Percentiles rank a stretch among this genome's conserved stretches.
Evolutionary conservation across 176 grass and related monocot genomes (phyloP).

Genomic region (Bolboschoenus planiculmis): DNA sequence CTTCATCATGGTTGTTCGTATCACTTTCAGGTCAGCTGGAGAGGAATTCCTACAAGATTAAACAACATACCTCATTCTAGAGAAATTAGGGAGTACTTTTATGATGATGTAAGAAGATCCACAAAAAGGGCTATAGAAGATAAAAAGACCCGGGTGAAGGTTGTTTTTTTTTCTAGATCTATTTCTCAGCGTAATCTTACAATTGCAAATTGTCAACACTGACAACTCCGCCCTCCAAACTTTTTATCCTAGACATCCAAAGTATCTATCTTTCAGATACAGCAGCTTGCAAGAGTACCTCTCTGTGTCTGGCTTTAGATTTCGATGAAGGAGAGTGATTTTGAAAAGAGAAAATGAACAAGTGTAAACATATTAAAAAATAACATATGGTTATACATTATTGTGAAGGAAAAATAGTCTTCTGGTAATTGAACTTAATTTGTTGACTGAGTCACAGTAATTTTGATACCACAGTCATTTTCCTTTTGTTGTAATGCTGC

Average conservation of each 20-base stretch:
- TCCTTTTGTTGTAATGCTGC: background rate
- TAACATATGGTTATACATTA: background rate
- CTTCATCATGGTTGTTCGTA: background rate
- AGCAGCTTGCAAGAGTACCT: background rate
- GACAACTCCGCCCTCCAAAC: background rate
- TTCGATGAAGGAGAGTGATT: background rate
- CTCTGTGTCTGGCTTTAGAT: background rate
- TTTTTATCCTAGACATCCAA: background rate
- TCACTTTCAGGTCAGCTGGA: conserved; percentile 49
- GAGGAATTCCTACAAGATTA: conserved; percentile 91
- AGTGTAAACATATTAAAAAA: background rate
- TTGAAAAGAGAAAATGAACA: background rate
- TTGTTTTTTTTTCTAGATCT: conserved; percentile 16
- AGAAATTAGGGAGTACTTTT: conserved; percentile 92
- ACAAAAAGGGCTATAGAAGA: conserved; percentile 72
- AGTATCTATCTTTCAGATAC: background rate
- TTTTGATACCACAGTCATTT: background rate
- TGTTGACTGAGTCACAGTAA: background rate
- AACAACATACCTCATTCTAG: conserved; percentile 98
- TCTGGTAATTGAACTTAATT: background rate
- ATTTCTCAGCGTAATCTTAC: background rate
- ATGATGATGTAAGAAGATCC: conserved; percentile 56
- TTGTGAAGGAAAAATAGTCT: background rate
- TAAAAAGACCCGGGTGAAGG: conserved; percentile 83
- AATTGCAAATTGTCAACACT: background rate